These are phyloP conservation scores for Elsinoe australis DNA, from an alignment of 2,329 filamentous ascomycete genomes.

Conservation along the genomic window DNA sequence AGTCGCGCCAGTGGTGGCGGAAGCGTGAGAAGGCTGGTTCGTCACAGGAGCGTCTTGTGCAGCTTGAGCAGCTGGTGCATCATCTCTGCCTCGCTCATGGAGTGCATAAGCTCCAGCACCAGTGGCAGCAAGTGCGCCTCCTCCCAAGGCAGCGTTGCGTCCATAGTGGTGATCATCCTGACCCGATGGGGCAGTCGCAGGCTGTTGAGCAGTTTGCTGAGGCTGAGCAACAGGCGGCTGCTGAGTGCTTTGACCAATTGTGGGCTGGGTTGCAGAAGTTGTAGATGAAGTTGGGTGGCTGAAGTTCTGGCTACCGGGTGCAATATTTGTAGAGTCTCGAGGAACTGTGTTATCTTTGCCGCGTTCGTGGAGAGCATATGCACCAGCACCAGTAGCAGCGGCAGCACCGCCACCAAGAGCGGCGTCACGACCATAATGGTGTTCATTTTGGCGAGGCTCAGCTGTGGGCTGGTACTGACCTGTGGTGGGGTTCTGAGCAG, in stretches of 20 bases:
- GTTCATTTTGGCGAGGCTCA: conserved; percentile 14
- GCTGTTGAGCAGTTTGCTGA: too few relatives aligned
- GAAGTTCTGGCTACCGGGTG: too few relatives aligned
- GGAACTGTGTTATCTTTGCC: conserved; percentile 20
- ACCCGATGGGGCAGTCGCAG: background rate
- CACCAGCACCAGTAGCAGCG: conserved; percentile 22
- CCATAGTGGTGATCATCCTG: conserved; percentile 26
- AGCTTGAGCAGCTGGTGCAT: background rate
- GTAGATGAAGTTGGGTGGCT: too few relatives aligned
- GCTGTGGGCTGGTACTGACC: too few relatives aligned
- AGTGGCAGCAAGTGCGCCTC: conserved; percentile 25
- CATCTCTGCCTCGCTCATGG: conserved; percentile 25
- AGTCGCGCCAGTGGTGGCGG: too few relatives aligned
- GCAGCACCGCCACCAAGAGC: conserved; percentile 27
- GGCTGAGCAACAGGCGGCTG: too few relatives aligned
- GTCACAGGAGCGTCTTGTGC: background rate
- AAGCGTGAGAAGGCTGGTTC: too few relatives aligned
- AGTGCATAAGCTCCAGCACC: conserved; percentile 23
- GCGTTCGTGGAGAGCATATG: conserved; percentile 27
- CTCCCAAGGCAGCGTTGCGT: conserved; percentile 28
- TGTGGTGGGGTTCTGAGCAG: too few relatives aligned
- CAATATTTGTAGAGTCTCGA: conserved; percentile 19
- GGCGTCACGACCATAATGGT: conserved; percentile 30
- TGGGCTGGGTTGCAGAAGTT: too few relatives aligned
- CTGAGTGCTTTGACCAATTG: background rate